Evolutionary conservation across 1,284 basidiomycete genomes (phyloP), one percentile per base, ranked within the genome.

Genomic region (Apiotrichum mycotoxinovorans): DNA sequence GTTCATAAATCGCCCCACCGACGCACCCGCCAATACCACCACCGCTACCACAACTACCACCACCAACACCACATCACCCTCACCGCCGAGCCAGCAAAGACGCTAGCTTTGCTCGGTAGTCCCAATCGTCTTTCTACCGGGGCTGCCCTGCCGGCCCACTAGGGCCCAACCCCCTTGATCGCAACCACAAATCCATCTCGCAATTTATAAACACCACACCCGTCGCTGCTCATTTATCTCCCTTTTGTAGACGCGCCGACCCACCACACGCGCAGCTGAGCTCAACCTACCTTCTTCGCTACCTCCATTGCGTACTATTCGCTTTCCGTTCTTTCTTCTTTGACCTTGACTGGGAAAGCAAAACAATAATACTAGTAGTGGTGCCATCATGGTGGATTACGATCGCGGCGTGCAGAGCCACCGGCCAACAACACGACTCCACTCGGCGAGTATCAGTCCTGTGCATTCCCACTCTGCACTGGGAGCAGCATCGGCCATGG

Each of bases 401-500:
- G 56, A 57, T 20, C 55, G 43, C 22, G 42, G 49, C 18, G 41
- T 52, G 20, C 55, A 51, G 33, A 17, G 34, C 35, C 38, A 38
- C 5, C 51, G 49, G 25, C 23, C 42, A 25, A 26, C 43, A 9
- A 26, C 43, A 9, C 52, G 49, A 37, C 56, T 46, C 27, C 51
- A 47, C 44, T 60, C 61, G 43, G 27, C 55, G 23, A 59, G 55
- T 42, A 62, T 51, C 23, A 60, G 58, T 49, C 57, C 58, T 2
- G 44, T 53, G 9, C 57, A 54, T 35, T 38, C 47, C n/a, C 56
- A 35, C 37, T 23, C 33, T 30, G 47, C 47, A 35, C 42, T 44
- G 34, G 46, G 48, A 22, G 43, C 56, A n/a, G n/a, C n/a, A 30
- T 38, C 9, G 35, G 45, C 30, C 20, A 55, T 57, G 52, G 52